Base-by-base conservation (phyloP, 176 grass and related monocot species). In the Cymbopogon citratus region DNA sequence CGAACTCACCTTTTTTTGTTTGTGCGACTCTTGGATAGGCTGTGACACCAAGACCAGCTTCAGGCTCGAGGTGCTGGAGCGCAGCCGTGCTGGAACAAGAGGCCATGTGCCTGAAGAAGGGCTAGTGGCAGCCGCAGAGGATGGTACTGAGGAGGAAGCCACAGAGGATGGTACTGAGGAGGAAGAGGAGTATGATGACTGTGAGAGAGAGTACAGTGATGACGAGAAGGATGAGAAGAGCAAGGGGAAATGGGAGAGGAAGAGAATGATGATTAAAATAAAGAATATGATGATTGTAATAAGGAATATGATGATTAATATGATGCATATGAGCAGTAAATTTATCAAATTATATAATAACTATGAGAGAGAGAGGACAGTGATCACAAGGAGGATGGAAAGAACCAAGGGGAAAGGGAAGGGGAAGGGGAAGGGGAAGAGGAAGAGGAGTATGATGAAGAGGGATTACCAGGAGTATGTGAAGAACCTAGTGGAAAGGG, bases 141-240 rank as follows among this genome's bases (percentile, higher is more conserved):
- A 99, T 71, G 91, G 93, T 21, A 88, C 89, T 31, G 92, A 98
- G 41, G 95, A 99, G 77, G 97, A 96, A 65, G n/a, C n/a, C n/a
- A n/a, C n/a, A n/a, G 97, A 99, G 19, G 93, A 99, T n/a, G n/a
- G n/a, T n/a, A n/a, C n/a, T n/a, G 97, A 96, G 49, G 96, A 95
- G 35, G 95, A 96, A 74, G 92, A 95, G 57, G 93, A 95, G 43
- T 93, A 95, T 1, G 91, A 99, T n/a, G 93, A 99, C 80, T 99
- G 93, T 9, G 96, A 99, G 89, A 99, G 96, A 0, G 96, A 99
- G 89, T 99, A 99, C 77, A 96, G 96, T 51, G 93, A 95, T 9
- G 96, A 99, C 1, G 92, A 91, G 61, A 92, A 99, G 46, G 87
- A 95, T 4, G 96, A 88, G 16, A 93, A 93, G 77, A 91, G 81